Evolutionary conservation across 2,329 filamentous ascomycete genomes (phyloP).

Genomic region (Ilyonectria mors-panacis): DNA sequence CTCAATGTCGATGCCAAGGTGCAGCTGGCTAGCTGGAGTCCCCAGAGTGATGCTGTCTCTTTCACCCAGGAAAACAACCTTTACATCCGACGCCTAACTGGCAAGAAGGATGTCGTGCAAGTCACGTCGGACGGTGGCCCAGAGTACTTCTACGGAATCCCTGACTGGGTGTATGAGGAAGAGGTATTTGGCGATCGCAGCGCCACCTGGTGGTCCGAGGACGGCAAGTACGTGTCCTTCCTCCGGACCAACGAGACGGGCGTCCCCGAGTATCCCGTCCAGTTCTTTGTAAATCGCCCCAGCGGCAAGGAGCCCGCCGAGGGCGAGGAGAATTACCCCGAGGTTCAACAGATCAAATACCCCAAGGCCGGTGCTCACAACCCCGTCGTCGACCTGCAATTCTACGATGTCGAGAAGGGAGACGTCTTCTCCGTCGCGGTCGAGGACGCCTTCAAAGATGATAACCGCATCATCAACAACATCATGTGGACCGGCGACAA

Average conservation of each 20-base stretch:
- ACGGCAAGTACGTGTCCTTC: constrained; percentile 92
- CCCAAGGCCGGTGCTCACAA: constrained; percentile 96
- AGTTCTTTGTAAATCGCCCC: constrained; percentile 92
- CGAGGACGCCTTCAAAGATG: constrained; percentile 81
- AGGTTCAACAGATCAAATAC: constrained; percentile 94
- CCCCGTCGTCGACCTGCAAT: constrained; percentile 87
- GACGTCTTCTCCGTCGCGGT: constrained; percentile 87
- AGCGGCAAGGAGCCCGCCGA: constrained; percentile 76
- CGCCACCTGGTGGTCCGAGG: constrained; percentile 95
- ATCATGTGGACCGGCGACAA: constrained; percentile 91
- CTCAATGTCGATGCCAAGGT: constrained; percentile 74
- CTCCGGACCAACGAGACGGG: constrained; percentile 93
- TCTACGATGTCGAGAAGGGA: constrained; percentile 85
- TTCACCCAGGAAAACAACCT: constrained; percentile 94
- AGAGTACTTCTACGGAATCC: constrained; percentile 94
- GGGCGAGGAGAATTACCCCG: constrained; percentile 90
- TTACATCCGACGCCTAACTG: constrained; percentile 77
- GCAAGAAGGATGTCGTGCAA: constrained; percentile 71
- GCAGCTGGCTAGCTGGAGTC: constrained; percentile 92
- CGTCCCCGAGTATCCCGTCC: constrained; percentile 92
- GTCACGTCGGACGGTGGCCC: constrained; percentile 90
- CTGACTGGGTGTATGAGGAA: constrained; percentile 95
- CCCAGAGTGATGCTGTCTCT: constrained; percentile 86
- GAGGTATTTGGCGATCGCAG: constrained; percentile 78
- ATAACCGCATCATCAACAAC: constrained; percentile 92